Conservation (phyloP, 1,139 yeast genomes). For the Debaryomyces nepalensis region DNA sequence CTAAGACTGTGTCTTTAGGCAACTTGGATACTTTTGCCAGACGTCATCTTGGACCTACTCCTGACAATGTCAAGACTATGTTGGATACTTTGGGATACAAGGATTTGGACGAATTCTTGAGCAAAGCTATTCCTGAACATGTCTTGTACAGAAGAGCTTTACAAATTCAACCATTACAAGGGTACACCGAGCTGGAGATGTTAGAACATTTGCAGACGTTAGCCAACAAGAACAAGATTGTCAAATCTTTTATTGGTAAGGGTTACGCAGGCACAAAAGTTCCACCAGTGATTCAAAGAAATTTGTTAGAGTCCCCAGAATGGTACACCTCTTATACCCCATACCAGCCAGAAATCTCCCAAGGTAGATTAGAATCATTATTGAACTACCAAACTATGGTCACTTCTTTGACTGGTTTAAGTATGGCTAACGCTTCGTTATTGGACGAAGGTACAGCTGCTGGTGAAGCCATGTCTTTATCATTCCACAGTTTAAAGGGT, state of each 20-base stretch:
- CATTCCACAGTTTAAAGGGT: constrained; percentile 68
- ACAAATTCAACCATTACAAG: constrained; percentile 64
- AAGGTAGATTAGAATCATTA: constrained; percentile 90
- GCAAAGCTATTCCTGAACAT: constrained; percentile 76
- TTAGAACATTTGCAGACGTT: constrained; percentile 65
- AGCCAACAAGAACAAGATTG: constrained; percentile 73
- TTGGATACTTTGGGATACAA: constrained; percentile 65
- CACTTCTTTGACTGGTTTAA: constrained; percentile 87
- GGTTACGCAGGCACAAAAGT: constrained; percentile 91
- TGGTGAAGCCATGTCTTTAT: constrained; percentile 92
- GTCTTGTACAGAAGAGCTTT: constrained; percentile 72
- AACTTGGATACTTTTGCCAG: constrained; percentile 82
- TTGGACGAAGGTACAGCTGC: constrained; percentile 98
- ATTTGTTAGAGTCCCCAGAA: constrained; percentile 89
- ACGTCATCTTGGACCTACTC: constrained; percentile 89
- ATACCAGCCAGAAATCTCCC: constrained; percentile 97
- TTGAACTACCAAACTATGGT: constrained; percentile 90
- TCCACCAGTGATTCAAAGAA: constrained; percentile 94
- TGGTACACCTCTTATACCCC: constrained; percentile 99
- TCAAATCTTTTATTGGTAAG: constrained; percentile 83
- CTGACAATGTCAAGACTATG: constrained; percentile 66
- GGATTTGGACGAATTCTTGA: constrained; percentile 71
- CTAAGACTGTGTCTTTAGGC: constrained; percentile 31
- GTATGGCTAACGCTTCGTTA: constrained; percentile 90
- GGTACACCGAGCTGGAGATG: constrained; percentile 84